Evolutionary conservation across 257 asterid species (phyloP).

Genomic region (Solanum virginianum): DNA sequence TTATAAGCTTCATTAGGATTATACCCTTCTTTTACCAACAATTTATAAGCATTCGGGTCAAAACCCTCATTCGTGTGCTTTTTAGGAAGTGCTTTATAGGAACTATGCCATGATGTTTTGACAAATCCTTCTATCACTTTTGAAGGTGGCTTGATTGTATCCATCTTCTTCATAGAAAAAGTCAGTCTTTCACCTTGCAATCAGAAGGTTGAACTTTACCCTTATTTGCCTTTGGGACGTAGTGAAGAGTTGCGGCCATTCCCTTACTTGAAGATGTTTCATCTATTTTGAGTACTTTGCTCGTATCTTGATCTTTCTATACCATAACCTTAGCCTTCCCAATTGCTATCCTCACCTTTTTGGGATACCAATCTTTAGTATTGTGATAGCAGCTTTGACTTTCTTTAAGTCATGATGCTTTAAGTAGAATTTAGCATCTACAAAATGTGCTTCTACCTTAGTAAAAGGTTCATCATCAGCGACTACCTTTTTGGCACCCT

Average conservation of each 20-base stretch:
- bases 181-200: neutral
- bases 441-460: neutral
- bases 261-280: neutral
- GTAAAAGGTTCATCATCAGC: neutral
- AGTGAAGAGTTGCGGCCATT: neutral
- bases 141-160: neutral
- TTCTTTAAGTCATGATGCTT: neutral
- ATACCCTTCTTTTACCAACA: accelerated
- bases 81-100: neutral
- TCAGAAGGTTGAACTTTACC: accelerated
- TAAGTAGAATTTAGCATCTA: neutral
- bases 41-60: neutral
- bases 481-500: neutral
- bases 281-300: neutral
- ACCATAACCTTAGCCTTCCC: neutral
- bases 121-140: neutral
- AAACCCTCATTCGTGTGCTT: neutral
- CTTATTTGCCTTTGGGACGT: neutral
- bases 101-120: neutral
- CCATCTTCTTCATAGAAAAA: neutral
- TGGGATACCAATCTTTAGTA: accelerated
- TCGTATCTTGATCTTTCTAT: neutral
- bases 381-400: neutral
- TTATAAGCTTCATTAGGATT: neutral
- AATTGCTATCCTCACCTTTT: too few species aligned